Evolutionary conservation across 306 rosid species (phyloP).

Genomic region (Sesbania bispinosa): DNA sequence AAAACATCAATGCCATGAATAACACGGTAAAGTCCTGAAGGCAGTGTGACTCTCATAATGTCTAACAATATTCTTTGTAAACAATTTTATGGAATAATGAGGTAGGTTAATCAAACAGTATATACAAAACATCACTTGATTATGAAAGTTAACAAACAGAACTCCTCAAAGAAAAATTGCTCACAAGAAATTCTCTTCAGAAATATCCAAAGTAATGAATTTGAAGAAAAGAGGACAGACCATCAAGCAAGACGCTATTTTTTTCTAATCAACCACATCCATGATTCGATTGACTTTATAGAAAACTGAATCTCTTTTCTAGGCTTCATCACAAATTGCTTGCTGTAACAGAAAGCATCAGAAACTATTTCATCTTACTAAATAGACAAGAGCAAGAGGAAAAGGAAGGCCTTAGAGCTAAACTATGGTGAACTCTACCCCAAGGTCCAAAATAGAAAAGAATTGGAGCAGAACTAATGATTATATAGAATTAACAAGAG

Average conservation of each 20-base stretch:
- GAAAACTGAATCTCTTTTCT: slow-evolving; percentile 42
- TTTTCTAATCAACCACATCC: slow-evolving; percentile 54
- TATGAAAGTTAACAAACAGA: not conserved
- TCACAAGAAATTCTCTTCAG: not conserved
- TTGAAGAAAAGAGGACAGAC: slow-evolving; percentile 35
- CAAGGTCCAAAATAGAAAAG: slow-evolving; percentile 7
- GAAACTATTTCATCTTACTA: slow-evolving; percentile 18
- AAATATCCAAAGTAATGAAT: slow-evolving; percentile 4
- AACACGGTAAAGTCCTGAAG: slow-evolving; percentile 61
- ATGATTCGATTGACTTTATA: slow-evolving; percentile 66
- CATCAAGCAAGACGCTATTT: slow-evolving; percentile 50
- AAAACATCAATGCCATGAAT: slow-evolving; percentile 77
- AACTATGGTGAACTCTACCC: too few species aligned
- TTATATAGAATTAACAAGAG: not conserved
- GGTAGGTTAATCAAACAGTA: not conserved
- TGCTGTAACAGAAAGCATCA: slow-evolving; percentile 24
- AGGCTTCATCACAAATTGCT: slow-evolving; percentile 44
- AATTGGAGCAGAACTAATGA: not conserved
- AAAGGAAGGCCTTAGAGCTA: not conserved
- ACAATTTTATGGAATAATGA: not conserved
- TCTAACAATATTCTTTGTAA: slow-evolving; percentile 58
- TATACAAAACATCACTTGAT: too few species aligned
- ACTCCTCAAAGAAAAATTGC: not conserved
- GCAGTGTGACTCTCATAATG: slow-evolving; percentile 79
- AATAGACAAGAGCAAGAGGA: not conserved